Percentiles rank a stretch among this genome's conserved stretches.
phyloP scores from a whole-genome alignment of 1,284 basidiomycete species.

The Ustilago trichophora region DNA sequence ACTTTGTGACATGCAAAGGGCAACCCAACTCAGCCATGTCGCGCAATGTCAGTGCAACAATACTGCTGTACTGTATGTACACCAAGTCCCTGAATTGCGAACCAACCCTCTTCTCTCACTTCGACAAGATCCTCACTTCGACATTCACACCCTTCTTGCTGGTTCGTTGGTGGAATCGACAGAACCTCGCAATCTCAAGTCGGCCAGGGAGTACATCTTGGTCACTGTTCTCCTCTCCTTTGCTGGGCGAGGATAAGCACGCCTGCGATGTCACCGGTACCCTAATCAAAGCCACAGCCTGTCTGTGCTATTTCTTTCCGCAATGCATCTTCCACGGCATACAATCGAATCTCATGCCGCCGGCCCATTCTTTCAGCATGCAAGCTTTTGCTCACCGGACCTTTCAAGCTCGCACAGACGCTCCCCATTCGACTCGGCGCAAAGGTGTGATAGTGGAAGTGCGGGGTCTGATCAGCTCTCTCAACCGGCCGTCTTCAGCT shows the following conservation, averaged over 20 bases:
- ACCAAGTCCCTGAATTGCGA: too few relatives aligned
- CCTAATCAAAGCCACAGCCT: slow-evolving; percentile 1
- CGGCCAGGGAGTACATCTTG: too few relatives aligned
- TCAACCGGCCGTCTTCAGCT: slow-evolving; percentile 50
- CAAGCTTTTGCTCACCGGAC: slow-evolving; percentile 40
- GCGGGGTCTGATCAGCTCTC: not conserved
- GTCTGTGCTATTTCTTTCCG: slow-evolving; percentile 5
- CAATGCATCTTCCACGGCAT: slow-evolving; percentile 55
- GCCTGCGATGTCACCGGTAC: slow-evolving; percentile 11
- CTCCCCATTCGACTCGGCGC: not conserved
- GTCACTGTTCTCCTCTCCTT: not conserved
- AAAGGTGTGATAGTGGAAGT: not conserved
- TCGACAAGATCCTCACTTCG: too few relatives aligned
- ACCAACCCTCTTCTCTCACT: too few relatives aligned
- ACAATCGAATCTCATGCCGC: slow-evolving; percentile 51
- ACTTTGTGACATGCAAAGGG: too few relatives aligned
- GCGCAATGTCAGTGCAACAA: too few relatives aligned
- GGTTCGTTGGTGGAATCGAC: too few relatives aligned
- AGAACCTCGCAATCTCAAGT: too few relatives aligned
- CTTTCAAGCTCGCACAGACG: not conserved
- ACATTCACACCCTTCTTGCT: too few relatives aligned
- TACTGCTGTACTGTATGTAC: too few relatives aligned
- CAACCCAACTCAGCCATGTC: too few relatives aligned
- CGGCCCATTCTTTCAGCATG: slow-evolving; percentile 46
- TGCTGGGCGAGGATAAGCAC: not conserved